These are phyloP conservation scores for Chlamydomonas eustigma DNA, from an alignment of 139 green algal species.

Conservation along the genomic window DNA sequence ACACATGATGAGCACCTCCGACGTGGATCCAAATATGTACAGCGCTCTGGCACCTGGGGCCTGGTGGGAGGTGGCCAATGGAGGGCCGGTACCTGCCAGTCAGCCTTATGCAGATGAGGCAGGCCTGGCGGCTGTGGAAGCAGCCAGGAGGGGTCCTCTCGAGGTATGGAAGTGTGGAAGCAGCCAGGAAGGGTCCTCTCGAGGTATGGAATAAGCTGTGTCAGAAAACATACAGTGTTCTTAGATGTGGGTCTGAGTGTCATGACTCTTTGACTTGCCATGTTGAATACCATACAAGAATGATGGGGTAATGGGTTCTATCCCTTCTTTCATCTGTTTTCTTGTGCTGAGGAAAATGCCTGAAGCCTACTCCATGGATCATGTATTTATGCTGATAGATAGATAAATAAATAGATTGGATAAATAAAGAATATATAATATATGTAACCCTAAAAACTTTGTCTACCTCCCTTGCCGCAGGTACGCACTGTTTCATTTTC, in stretches of 20 bases:
- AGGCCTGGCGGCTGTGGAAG: background rate
- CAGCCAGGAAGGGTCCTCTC: background rate
- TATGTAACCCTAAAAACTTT: background rate
- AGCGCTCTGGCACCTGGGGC: slow-evolving; percentile 71
- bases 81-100: background rate
- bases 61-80: slow-evolving; percentile 35
- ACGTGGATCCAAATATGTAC: slow-evolving; percentile 73
- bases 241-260: no score
- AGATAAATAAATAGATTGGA: no score
- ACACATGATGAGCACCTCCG: slow-evolving; percentile 9
- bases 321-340: no score
- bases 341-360: no score
- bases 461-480: background rate
- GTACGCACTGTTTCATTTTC: slow-evolving; percentile 1
- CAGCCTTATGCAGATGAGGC: background rate
- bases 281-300: no score
- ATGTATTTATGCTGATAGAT: no score
- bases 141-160: background rate
- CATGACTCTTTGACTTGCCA: no score
- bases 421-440: no score
- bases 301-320: no score
- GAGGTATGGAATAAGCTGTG: no score
- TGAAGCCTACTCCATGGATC: no score
- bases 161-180: background rate
- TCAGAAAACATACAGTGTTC: no score